A percentile compares a stretch with the other conserved stretches of the same genome.
These are phyloP conservation scores for Entelexis sorbosivorans DNA, from an alignment of 1,139 yeast genomes.

Conservation along the genomic window DNA sequence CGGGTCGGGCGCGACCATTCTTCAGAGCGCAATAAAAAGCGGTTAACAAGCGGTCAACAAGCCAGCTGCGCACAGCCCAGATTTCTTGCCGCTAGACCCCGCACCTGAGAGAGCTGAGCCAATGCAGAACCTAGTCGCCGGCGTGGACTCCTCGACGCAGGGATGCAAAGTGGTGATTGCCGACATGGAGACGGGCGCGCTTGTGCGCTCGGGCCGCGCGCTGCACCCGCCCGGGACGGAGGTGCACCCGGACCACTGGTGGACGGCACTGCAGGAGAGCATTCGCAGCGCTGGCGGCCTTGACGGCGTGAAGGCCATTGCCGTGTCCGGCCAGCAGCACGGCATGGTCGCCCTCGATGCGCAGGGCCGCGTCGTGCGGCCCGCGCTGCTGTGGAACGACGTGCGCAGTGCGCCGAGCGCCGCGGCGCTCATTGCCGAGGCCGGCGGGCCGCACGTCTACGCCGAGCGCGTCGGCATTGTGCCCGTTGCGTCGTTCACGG, in stretches of 20 bases:
- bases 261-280: constrained; percentile 19
- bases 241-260: constrained; percentile 23
- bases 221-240: constrained; percentile 24
- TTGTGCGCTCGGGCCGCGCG: constrained; percentile 18
- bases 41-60: no score
- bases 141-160: constrained; percentile 24
- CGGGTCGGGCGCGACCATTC: no score
- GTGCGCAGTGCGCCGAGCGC: constrained; percentile 23
- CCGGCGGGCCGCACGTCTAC: constrained; percentile 22
- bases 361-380: constrained; percentile 21
- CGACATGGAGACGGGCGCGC: constrained; percentile 17
- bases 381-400: constrained; percentile 24
- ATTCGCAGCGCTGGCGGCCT: constrained; percentile 21
- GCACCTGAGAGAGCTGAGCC: background rate
- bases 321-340: constrained; percentile 25
- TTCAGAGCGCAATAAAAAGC: no score
- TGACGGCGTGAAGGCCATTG: constrained; percentile 21
- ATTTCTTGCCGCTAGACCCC: no score
- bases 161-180: constrained; percentile 23
- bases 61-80: no score
- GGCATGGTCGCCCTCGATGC: constrained; percentile 22
- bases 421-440: constrained; percentile 18
- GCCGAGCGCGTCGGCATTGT: constrained; percentile 23
- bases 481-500: constrained; percentile 24
- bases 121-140: constrained; percentile 21